Conservation (phyloP, 1,139 yeast species). For the Candida anutae region DNA sequence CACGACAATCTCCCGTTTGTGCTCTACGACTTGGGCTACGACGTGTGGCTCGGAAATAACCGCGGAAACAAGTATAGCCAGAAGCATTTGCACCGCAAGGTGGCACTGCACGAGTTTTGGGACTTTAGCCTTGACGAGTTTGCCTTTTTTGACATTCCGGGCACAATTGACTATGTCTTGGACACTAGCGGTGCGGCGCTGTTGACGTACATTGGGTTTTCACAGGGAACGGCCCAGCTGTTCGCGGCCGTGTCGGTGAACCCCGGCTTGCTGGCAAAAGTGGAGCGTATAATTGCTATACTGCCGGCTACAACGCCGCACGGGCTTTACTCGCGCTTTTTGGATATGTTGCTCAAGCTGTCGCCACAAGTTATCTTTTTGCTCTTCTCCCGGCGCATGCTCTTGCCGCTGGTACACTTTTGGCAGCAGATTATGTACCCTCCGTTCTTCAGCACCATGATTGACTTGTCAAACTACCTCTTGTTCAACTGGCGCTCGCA, state of each 20-base stretch:
- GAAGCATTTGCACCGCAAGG: slow-evolving; percentile 31
- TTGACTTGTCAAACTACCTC: slow-evolving; percentile 59
- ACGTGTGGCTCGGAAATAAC: slow-evolving; percentile 90
- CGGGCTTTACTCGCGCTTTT: slow-evolving; percentile 66
- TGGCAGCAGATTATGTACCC: slow-evolving; percentile 86
- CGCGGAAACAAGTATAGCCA: slow-evolving; percentile 82
- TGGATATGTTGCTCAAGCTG: slow-evolving; percentile 70
- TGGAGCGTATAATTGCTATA: slow-evolving; percentile 67
- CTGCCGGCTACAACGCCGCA: slow-evolving; percentile 96
- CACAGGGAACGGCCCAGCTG: slow-evolving; percentile 90
- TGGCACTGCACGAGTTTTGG: slow-evolving; percentile 35
- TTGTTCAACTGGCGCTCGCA: slow-evolving; percentile 72
- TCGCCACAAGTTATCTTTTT: slow-evolving; percentile 70
- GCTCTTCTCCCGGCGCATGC: slow-evolving; percentile 65
- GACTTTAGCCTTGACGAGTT: slow-evolving; percentile 41
- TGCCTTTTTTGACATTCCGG: slow-evolving; percentile 41
- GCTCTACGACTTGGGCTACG: slow-evolving; percentile 73
- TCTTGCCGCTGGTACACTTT: slow-evolving; percentile 69
- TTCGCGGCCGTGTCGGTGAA: slow-evolving; percentile 75
- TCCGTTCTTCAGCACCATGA: slow-evolving; percentile 64
- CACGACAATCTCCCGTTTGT: slow-evolving; percentile 65
- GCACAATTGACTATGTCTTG: slow-evolving; percentile 32
- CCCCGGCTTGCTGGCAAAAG: slow-evolving; percentile 58
- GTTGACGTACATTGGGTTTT: slow-evolving; percentile 72
- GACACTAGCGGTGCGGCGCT: slow-evolving; percentile 17